Base-by-base conservation (phyloP, 257 asterid species). In the Linaria vulgaris region DNA sequence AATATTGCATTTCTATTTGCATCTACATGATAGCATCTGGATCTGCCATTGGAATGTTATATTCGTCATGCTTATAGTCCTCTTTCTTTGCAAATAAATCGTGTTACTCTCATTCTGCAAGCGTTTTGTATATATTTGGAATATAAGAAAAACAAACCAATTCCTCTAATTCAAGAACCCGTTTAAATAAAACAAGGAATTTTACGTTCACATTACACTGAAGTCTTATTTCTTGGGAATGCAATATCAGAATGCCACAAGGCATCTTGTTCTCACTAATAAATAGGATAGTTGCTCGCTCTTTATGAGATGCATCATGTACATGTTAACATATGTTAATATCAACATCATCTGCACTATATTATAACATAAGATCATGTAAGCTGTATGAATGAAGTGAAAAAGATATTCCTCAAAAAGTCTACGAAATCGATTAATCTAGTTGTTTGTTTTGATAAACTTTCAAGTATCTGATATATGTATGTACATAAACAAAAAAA, bases 211-310 rank as follows among this genome's bases (percentile, higher is more conserved):
- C 37, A 6, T 30, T 30, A 30, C 37, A 30, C 3, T 30, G 6
- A 30, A 30, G 37, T 30, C 6, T 30, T 64, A 34, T 62, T 15
- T 39, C 23, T 27, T 64, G 60, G 59, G 52, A 31, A 64, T 52
- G 37, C 16, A 37, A 50, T 22, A 37, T 31, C 5, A 3, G 52
- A 64, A 23, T 31, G 30, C 68, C 56, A 50, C 51, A 6, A 27
- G 38, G 37, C 58, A 20, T 19, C 27, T 63, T 30, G 25, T 64
- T 38, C 25, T 12, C n/a, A 5, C 39, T n/a, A n/a, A 10, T 38
- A 2, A 31, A 9, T 11, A n/a, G 38, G 31, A 51, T 31, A 21
- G 25, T 47, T n/a, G 12, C 22, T 20, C n/a, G 23, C n/a, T 19
- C 51, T 31, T 19, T 64, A 27, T 16, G 13, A 52, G 39, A 64